Base-by-base conservation (phyloP, 129 eudicot genomes). In the Silybum marianum region DNA sequence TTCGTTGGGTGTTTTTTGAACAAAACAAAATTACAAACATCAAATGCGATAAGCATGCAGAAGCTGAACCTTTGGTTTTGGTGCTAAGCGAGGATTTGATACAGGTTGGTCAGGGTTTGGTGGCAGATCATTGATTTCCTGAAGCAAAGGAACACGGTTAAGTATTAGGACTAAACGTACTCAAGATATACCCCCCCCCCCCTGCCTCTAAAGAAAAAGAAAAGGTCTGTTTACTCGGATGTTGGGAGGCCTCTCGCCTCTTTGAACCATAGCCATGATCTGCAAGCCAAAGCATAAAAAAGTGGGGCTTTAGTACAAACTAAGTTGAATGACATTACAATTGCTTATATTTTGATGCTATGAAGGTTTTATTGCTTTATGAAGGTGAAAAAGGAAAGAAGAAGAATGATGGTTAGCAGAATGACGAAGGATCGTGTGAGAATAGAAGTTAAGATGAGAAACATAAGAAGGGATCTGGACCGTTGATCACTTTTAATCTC, bases 171-270 rank as follows among this genome's bases (percentile, higher is more conserved):
- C 71, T 65, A 78, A 19, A 18, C 32, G 7, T 14, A 58, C 22
- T 60, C 36, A 71, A 38, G 69, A 71, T 24, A 7, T 4, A 54
- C 14, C 39, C 23, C 40, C 69, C 26, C 69, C n/a, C 4, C 18
- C n/a, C 58, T 13, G 6, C 2, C 60, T 22, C 22, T 1, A 0
- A 46, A 24, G 19, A 21, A 25, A 22, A 6, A 6, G 1, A 36
- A 19, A 6, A 23, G 32, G 19, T 42, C n/a, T 23, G 25, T 51
- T 85, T 88, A 95, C 99, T 76, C 93, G 88, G 78, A 95, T 87
- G 83, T 95, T 92, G 42, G 98, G 81, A 44, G 99, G 99, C 79
- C 80, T 91, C 87, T 92, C 99, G 83, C 99, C 99, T 89, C 99
- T 91, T 88, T 93, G 95, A 81, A 91, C 85, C 99, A 92, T 95